Evolutionary conservation across 2,329 filamentous ascomycete species (phyloP), one percentile per base, ranked within the genome.

Genomic region (Alternaria arbusti): DNA sequence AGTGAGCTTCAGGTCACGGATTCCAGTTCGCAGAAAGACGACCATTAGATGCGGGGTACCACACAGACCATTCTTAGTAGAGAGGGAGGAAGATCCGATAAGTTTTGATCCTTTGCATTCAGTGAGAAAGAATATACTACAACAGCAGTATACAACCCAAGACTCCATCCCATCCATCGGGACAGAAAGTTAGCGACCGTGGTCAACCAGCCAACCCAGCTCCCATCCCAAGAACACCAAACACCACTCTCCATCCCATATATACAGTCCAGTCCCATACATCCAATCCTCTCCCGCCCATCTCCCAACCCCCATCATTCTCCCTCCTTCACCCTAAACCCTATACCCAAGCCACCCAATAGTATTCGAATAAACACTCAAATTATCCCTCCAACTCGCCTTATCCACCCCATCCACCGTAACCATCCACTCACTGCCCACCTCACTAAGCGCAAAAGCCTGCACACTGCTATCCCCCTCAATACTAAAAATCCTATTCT

Each of bases 361-460:
- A 3, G 77, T 79, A 63, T 79, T 73, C 4, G 73, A 55, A 47
- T 78, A 80, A 10, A 75, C 77, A 50, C 82, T 82, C 54, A 83
- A 63, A 54, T 87, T 87, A 57, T 87, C 84, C 11, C 71, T 74
- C 69, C 82, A 85, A 4, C 70, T 70, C 9, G 84, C 85, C 59
- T 84, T 70, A 54, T 82, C 79, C 49, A 61, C 68, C 0, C 81
- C 80, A 67, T 86, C 79, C 54, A 81, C 74, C 5, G 82, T 80
- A 49, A 86, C 75, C 82, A 85, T 84, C 59, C 82, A 82, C 47
- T 80, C 78, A 4, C 80, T 79, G 6, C 82, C 82, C 5, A 86
- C 79, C n/a, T 84, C 82, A 65, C 80, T 86, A 36, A 86, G 74
- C 4, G 81, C 81, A 69, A 86, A 87, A 0, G 86, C 78, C 30